Base-by-base conservation (phyloP, 371 early-diverging fungal species). In the Apophysomyces sp. region DNA sequence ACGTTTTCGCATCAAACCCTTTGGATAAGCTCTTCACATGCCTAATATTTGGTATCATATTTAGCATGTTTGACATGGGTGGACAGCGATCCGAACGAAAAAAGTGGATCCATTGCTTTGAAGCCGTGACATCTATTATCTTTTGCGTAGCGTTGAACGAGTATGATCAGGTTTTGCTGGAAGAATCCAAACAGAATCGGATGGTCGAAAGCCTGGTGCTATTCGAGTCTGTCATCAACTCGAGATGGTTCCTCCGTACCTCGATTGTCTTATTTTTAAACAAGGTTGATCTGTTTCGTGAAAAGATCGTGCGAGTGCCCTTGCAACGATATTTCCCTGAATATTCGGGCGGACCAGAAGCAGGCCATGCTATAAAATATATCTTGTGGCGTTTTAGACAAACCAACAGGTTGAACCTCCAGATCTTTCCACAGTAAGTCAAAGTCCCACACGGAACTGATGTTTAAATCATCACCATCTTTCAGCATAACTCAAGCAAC, bases 1-100 rank as follows among this genome's bases (percentile, higher is more conserved):
- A 58, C 6, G 66, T 57, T 3, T 16, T 16, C 7, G 36, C 28
- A 24, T 16, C 36, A 41, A 12, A 13, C 27, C 1, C 32, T 37
- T 21, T 52, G 12, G 39, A 55, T 13, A 37, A 11, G 15, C 2
- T 37, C 11, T 37, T 37, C 11, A 37, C 11, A 2, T 37, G 37
- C 11, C n/a, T n/a, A n/a, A n/a, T 37, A 11, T 13, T 37, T 37
- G 37, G 11, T 66, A 86, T n/a, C n/a, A n/a, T n/a, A n/a, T n/a
- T n/a, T n/a, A n/a, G 86, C 56, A 85, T 89, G 85, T 87, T 87
- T 70, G 89, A 89, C 58, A 86, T 89, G 3, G 88, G 89, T 26
- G 88, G 88, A 4, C 89, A 88, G 40, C 81, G 92, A 28, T 89
- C 89, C 32, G 92, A 92, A 69, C n/a, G n/a, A n/a, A n/a, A n/a